These are phyloP conservation scores for Pseudevernia furfuracea DNA, from an alignment of 495 filamentous ascomycete genomes.

Conservation along the genomic window DNA sequence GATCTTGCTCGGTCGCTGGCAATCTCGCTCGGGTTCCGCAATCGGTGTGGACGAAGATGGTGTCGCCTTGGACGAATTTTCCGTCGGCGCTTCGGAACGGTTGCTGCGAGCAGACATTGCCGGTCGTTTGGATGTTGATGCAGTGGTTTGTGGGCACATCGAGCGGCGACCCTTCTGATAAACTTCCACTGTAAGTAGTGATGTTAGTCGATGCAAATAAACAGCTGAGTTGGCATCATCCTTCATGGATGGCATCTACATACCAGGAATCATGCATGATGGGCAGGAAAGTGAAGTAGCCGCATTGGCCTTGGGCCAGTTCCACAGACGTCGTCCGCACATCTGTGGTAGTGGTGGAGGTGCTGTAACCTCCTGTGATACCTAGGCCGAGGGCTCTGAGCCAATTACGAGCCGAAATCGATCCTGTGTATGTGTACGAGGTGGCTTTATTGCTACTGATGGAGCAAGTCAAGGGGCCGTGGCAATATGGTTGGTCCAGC, in stretches of 20 bases:
- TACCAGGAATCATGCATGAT: conserved; percentile 13
- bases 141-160: conserved; percentile 1
- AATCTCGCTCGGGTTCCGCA: conserved; percentile 12
- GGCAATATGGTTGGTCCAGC: too few relatives aligned
- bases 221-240: neutral
- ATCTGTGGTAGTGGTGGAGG: conserved; percentile 1
- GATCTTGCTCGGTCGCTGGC: conserved; percentile 11
- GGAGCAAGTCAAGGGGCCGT: too few relatives aligned
- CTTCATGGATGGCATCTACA: neutral
- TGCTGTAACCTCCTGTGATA: conserved; percentile 13
- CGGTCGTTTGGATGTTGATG: conserved; percentile 13
- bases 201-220: neutral
- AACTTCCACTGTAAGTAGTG: neutral
- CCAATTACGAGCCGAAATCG: neutral
- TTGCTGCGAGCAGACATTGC: conserved; percentile 11
- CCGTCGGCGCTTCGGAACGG: conserved; percentile 6
- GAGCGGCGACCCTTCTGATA: neutral
- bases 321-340: conserved; percentile 11
- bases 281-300: conserved; percentile 17
- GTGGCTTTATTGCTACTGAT: too few relatives aligned
- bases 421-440: too few relatives aligned
- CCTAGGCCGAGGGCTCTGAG: conserved; percentile 1
- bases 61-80: conserved; percentile 8
- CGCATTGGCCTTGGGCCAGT: conserved; percentile 7
- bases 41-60: conserved; percentile 17